These are phyloP conservation scores for Coniella vitis DNA, from an alignment of 2,329 filamentous ascomycete genomes.

Conservation along the genomic window DNA sequence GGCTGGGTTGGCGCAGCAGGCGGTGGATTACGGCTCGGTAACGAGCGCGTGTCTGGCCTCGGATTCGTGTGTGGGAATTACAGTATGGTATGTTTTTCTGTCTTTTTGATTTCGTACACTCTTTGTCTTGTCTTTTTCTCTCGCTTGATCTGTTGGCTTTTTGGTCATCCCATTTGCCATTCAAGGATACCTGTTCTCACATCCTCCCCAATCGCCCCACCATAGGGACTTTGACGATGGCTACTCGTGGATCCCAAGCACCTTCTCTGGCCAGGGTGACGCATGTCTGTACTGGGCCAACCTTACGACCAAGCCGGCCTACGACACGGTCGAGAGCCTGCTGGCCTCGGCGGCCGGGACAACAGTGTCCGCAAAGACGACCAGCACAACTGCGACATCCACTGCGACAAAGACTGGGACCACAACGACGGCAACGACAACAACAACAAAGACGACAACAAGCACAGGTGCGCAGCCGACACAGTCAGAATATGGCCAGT, in stretches of 20 bases:
- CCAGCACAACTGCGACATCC: background rate
- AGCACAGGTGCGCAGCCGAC: constrained; percentile 1
- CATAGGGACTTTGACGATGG: constrained; percentile 28
- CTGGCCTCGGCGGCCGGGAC: constrained; percentile 12
- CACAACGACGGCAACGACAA: no score
- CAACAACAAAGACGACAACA: constrained; percentile 8
- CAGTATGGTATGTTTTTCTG: constrained; percentile 31
- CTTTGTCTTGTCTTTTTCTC: background rate
- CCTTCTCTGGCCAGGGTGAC: constrained; percentile 31
- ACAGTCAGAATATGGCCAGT: constrained; percentile 11
- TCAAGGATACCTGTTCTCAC: no score
- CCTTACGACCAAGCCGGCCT: constrained; percentile 32
- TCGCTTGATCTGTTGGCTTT: background rate
- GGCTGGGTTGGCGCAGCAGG: constrained; percentile 38
- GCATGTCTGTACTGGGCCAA: constrained; percentile 31
- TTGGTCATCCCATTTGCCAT: no score
- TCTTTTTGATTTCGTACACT: background rate
- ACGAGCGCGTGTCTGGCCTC: constrained; percentile 30
- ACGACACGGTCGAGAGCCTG: constrained; percentile 24
- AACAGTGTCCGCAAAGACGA: constrained; percentile 2
- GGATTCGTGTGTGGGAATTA: constrained; percentile 33
- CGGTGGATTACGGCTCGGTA: constrained; percentile 36
- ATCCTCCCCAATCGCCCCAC: background rate
- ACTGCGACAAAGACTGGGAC: background rate
- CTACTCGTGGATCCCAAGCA: constrained; percentile 33